Base-by-base conservation (phyloP, 768 basidiomycete genomes). In the Sarcodon sp. region DNA sequence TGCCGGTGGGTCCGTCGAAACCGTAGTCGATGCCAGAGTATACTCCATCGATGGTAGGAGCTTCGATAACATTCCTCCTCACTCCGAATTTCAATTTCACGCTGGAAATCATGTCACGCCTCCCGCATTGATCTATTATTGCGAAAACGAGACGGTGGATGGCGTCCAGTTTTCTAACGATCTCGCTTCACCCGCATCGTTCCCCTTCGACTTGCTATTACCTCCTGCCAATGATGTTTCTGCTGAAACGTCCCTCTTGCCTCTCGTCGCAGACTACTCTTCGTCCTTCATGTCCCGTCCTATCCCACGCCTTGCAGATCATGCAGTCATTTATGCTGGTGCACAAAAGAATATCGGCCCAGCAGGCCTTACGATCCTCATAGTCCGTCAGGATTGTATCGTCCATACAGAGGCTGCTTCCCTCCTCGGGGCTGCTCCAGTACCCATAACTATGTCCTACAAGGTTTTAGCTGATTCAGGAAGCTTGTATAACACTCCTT, bases 291-390 rank as follows among this genome's bases (percentile, higher is more conserved):
- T 98, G 81, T 89, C 87, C 46, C 77, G 93, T 15, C 87, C 87
- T 38, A 97, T 99, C 61, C 85, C 85, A 9, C 76, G 75, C 52
- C 72, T 97, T 51, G 81, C 79, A 32, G 87, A 87, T 63, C 92
- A 97, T 63, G 93, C 91, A 3, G 72, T 98, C 59, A 85, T 99
- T 57, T 98, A 83, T 61, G 96, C 93, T 6, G 96, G 96, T 43
- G 96, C 87, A 18, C 96, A 99, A 68, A 99, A 99, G 72, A 99
- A 99, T 64, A 69, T 98, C 45, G 93, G 94, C 7, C 96, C 96
- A 2, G 83, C 96, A 0, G 96, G 96, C 1, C 69, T 96, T 18
- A 91, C 90, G 11, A 77, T 99, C 62, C 69, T 93, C 56, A 96
- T 99, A 66, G 88, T 97, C 18, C 79, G 88, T n/a, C 79, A 94